A percentile compares a stretch with the other conserved stretches of the same genome.
phyloP scores from a whole-genome alignment of 2,329 filamentous ascomycete genomes.

The Claviceps lovelessii region DNA sequence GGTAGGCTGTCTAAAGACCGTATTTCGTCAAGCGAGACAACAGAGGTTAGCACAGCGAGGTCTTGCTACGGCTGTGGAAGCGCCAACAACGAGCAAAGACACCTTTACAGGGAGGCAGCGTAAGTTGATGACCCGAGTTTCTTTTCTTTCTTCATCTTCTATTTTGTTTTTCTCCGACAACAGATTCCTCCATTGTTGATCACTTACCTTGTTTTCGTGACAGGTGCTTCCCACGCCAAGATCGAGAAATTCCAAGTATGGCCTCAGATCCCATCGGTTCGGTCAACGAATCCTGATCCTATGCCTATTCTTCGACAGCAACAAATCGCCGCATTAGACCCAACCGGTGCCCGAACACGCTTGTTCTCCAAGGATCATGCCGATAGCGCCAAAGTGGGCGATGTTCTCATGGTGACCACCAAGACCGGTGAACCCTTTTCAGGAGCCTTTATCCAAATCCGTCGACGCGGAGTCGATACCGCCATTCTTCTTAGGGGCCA shows the following conservation, averaged over 20 bases:
- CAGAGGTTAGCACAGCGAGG: conserved; percentile 30
- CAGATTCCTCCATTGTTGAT: conserved; percentile 3
- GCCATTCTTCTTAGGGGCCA: conserved; percentile 76
- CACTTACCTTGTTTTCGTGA: conserved; percentile 2
- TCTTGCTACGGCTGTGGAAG: conserved; percentile 27
- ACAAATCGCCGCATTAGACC: conserved; percentile 67
- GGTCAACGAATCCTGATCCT: conserved; percentile 47
- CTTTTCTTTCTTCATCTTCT: neutral
- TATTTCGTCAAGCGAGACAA: conserved; percentile 43
- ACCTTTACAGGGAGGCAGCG: conserved; percentile 21
- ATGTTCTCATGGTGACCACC: conserved; percentile 81
- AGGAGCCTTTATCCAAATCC: conserved; percentile 77
- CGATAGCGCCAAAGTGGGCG: conserved; percentile 69
- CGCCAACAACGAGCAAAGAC: conserved; percentile 11
- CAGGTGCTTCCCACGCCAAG: conserved; percentile 22
- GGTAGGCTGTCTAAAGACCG: conserved; percentile 53
- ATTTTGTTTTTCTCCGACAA: neutral
- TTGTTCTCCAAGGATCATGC: conserved; percentile 68
- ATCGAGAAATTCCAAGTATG: conserved; percentile 34
- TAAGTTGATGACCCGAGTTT: conserved; percentile 13
- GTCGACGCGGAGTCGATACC: conserved; percentile 76
- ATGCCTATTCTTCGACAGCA: conserved; percentile 50
- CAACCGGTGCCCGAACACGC: conserved; percentile 63
- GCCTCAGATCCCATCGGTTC: conserved; percentile 41
- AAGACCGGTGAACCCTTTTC: conserved; percentile 73